Evolutionary conservation across 1,284 basidiomycete genomes (phyloP).

Genomic region (Exobasidium cylindrosporum): DNA sequence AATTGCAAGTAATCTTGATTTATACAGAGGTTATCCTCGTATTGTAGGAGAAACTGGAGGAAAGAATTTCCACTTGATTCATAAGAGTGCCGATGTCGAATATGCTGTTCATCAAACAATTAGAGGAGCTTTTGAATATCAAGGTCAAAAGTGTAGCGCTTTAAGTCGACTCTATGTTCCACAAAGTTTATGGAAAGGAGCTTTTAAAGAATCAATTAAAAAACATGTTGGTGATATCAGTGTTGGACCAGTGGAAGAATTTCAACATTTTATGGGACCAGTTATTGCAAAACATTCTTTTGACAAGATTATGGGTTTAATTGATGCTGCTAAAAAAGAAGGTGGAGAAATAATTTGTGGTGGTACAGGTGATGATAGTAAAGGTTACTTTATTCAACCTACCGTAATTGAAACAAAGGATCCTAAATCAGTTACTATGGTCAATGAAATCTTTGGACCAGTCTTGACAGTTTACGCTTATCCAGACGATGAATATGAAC

Average conservation of each 20-base stretch:
- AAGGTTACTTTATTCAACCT: slow-evolving; percentile 89
- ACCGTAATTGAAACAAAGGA: slow-evolving; percentile 93
- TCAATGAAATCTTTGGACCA: slow-evolving; percentile 95
- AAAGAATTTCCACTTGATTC: slow-evolving; percentile 96
- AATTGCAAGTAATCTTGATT: slow-evolving; percentile 74
- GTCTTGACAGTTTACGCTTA: slow-evolving; percentile 73
- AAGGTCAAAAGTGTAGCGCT: slow-evolving; percentile 97
- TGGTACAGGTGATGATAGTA: slow-evolving; percentile 78
- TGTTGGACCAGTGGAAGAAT: slow-evolving; percentile 75
- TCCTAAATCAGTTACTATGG: slow-evolving; percentile 84
- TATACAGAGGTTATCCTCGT: slow-evolving; percentile 76
- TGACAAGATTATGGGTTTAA: slow-evolving; percentile 81
- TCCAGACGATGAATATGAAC: slow-evolving; percentile 65
- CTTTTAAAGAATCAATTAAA: slow-evolving; percentile 79
- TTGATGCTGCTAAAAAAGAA: slow-evolving; percentile 80
- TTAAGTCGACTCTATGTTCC: slow-evolving; percentile 88
- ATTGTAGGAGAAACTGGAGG: slow-evolving; percentile 91
- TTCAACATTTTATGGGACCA: slow-evolving; percentile 86
- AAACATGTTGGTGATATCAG: slow-evolving; percentile 77
- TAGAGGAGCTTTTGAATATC: slow-evolving; percentile 92
- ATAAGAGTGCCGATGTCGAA: slow-evolving; percentile 78
- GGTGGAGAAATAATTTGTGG: slow-evolving; percentile 86
- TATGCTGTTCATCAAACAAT: slow-evolving; percentile 86
- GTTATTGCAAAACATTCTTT: slow-evolving; percentile 85
- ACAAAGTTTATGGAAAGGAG: slow-evolving; percentile 75